These are phyloP conservation scores for Lanmaoa rubissima DNA, from an alignment of 768 basidiomycete species.

Conservation along the genomic window DNA sequence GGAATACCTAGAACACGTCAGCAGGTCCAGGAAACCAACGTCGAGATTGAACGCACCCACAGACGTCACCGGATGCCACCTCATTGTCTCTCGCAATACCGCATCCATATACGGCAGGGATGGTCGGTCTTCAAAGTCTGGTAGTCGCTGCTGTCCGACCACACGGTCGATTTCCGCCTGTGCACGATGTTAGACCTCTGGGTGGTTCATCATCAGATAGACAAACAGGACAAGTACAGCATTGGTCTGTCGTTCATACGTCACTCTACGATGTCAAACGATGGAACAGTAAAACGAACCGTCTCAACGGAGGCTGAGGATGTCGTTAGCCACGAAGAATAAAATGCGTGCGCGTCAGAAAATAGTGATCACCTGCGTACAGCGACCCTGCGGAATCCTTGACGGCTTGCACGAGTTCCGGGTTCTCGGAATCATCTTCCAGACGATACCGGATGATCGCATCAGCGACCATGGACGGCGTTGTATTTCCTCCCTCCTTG, in stretches of 20 bases:
- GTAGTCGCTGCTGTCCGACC: constrained; percentile 29
- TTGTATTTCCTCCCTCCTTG: constrained; percentile 9
- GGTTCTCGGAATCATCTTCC: neutral
- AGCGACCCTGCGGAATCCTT: constrained; percentile 19
- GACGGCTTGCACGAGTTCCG: constrained; percentile 10
- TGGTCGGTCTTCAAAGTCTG: constrained; percentile 28
- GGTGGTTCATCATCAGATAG: constrained; percentile 32
- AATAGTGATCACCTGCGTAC: constrained; percentile 16
- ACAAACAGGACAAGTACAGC: constrained; percentile 24
- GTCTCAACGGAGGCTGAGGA: constrained; percentile 32
- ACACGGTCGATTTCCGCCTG: constrained; percentile 35
- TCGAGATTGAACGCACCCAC: constrained; percentile 16
- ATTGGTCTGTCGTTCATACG: constrained; percentile 20
- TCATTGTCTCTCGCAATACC: constrained; percentile 32
- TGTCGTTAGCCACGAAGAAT: neutral
- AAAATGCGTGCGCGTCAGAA: too few relatives aligned
- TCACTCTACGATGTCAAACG: neutral
- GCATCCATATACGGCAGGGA: constrained; percentile 36
- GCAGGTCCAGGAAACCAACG: neutral
- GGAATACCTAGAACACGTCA: constrained; percentile 36
- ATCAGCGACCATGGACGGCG: constrained; percentile 17
- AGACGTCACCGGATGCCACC: constrained; percentile 28
- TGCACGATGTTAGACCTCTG: constrained; percentile 27
- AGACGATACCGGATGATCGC: constrained; percentile 9
- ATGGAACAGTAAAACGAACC: constrained; percentile 16